phyloP scores from a whole-genome alignment of 1,284 basidiomycete genomes.

The Albatrellus sp. region DNA sequence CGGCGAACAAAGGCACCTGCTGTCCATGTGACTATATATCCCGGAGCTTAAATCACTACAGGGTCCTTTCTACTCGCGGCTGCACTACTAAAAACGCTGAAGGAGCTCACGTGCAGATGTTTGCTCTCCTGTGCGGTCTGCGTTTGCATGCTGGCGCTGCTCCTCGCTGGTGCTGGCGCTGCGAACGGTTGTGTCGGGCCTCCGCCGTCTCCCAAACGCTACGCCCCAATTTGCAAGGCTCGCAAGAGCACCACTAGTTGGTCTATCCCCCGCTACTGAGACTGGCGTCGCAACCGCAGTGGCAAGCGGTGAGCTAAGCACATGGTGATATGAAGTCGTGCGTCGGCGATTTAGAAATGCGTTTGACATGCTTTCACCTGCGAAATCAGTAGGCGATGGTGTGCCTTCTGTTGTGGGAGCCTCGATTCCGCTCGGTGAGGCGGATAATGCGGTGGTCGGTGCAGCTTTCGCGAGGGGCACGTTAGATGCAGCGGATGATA shows the following conservation, averaged over 20 bases:
- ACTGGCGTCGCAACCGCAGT: slow-evolving; percentile 13
- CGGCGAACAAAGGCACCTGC: too few species aligned
- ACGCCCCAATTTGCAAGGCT: slow-evolving; percentile 58
- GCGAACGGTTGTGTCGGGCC: background rate
- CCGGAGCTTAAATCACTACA: too few species aligned
- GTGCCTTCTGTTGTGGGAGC: slow-evolving; percentile 18
- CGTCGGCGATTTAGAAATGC: slow-evolving; percentile 32
- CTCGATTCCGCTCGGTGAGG: slow-evolving; percentile 1
- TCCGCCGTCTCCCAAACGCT: slow-evolving; percentile 25
- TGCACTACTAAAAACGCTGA: slow-evolving; percentile 7
- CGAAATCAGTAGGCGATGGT: slow-evolving; percentile 45
- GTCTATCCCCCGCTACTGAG: slow-evolving; percentile 3
- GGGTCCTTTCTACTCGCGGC: background rate
- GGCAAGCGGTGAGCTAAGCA: slow-evolving; percentile 29
- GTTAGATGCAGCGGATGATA: slow-evolving; percentile 13
- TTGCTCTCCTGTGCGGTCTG: background rate
- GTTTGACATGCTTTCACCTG: slow-evolving; percentile 42
- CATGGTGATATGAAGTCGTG: slow-evolving; percentile 46
- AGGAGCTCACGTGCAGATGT: slow-evolving; percentile 7
- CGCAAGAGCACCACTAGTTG: slow-evolving; percentile 33
- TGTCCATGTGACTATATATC: too few species aligned
- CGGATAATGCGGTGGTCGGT: slow-evolving; percentile 57
- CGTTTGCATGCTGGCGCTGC: background rate
- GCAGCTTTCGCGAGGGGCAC: slow-evolving; percentile 40
- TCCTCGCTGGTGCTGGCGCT: background rate